Conservation (phyloP, 1,139 yeast species). For the Protomyces lactucae-debilis region DNA sequence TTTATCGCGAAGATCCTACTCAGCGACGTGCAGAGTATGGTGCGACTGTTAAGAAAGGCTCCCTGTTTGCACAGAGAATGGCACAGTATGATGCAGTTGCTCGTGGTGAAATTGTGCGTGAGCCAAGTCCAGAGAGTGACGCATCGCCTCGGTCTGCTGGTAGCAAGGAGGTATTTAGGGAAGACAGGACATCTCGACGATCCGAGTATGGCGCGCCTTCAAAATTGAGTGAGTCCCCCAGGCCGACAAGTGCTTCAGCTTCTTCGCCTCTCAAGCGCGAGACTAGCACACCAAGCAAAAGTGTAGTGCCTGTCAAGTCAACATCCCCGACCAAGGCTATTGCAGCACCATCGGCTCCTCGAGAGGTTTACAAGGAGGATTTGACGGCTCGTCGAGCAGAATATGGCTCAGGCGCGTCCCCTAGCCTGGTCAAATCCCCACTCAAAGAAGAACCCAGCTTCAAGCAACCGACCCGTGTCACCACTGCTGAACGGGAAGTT, state of each 20-base stretch:
- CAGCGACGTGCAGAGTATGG: slow-evolving; percentile 22
- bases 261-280: background rate
- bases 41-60: background rate
- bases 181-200: background rate
- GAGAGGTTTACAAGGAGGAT: slow-evolving; percentile 19
- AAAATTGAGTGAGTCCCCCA: background rate
- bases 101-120: background rate
- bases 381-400: slow-evolving; percentile 20
- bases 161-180: background rate
- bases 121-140: background rate
- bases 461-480: background rate
- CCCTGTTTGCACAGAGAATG: background rate
- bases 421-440: background rate
- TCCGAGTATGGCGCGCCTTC: slow-evolving; percentile 1
- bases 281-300: background rate
- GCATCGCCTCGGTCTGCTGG: background rate
- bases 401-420: slow-evolving; percentile 2
- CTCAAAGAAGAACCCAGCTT: background rate
- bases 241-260: background rate
- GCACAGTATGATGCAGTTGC: background rate
- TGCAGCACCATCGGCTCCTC: background rate
- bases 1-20: slow-evolving; percentile 13
- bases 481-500: slow-evolving; percentile 12
- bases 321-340: background rate
- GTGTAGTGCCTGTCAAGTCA: background rate